phyloP scores from a whole-genome alignment of 495 filamentous ascomycete genomes.

The Penicillium psychrofluorescens region DNA sequence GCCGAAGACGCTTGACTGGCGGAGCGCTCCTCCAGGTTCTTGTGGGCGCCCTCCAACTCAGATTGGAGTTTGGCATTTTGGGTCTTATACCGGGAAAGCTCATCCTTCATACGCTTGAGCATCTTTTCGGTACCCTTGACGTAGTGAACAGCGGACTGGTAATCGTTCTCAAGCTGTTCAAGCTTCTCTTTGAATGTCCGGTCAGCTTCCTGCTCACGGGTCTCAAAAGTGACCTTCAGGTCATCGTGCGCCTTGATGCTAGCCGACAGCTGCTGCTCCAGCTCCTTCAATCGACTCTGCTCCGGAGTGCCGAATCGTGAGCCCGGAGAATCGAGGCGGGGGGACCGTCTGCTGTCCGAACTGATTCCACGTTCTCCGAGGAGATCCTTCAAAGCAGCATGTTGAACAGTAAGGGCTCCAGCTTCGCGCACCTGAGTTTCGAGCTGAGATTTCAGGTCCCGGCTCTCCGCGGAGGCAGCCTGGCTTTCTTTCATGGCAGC shows the following conservation, averaged over 20 bases:
- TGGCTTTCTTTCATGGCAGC: conserved; percentile 73
- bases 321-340: conserved; percentile 57
- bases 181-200: conserved; percentile 84
- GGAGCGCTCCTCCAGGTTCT: conserved; percentile 27
- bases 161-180: conserved; percentile 87
- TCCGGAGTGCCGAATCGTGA: conserved; percentile 76
- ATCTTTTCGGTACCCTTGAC: conserved; percentile 99
- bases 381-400: conserved; percentile 86
- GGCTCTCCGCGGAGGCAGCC: conserved; percentile 63
- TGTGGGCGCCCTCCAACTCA: conserved; percentile 56
- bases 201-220: conserved; percentile 76
- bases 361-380: conserved; percentile 79
- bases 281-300: conserved; percentile 69
- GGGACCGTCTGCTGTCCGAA: conserved; percentile 48
- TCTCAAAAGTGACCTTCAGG: conserved; percentile 64
- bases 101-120: conserved; percentile 97
- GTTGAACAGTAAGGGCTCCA: conserved; percentile 83
- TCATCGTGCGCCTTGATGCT: conserved; percentile 77
- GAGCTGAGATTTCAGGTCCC: conserved; percentile 70
- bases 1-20: conserved; percentile 21
- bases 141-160: conserved; percentile 99
- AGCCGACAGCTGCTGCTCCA: conserved; percentile 82
- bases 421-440: conserved; percentile 80
- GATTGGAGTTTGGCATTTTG: conserved; percentile 77
- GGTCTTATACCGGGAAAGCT: conserved; percentile 78